Percentiles rank a stretch among this genome's conserved stretches.
Evolutionary conservation across 257 asterid genomes (phyloP).

Genomic region (Salvia miltiorrhiza): DNA sequence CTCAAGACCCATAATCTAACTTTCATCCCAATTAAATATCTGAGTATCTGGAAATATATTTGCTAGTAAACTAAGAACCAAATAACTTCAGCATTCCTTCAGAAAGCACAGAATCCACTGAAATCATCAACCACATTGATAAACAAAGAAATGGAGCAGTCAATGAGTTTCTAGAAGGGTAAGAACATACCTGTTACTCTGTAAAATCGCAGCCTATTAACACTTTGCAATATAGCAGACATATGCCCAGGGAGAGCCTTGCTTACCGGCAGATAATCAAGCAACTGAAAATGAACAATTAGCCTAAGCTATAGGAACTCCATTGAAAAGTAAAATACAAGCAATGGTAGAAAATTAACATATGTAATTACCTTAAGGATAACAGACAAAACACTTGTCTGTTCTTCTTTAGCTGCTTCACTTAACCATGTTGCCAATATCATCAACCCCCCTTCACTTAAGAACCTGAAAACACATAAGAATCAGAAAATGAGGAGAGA

Average conservation of each 20-base stretch:
- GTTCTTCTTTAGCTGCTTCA: constrained; percentile 92
- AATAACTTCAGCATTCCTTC: background rate
- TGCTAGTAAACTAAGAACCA: background rate
- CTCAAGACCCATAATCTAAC: background rate
- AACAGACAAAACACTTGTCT: constrained; percentile 66
- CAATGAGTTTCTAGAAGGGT: constrained; percentile 22
- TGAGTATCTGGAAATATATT: background rate
- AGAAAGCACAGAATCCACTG: background rate
- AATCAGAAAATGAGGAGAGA: constrained; percentile 12
- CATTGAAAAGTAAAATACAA: background rate
- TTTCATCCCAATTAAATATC: background rate
- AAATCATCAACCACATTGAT: background rate
- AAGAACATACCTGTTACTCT: constrained; percentile 82
- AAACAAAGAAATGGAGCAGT: constrained; percentile 5
- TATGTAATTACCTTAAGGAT: constrained; percentile 60
- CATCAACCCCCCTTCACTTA: constrained; percentile 81
- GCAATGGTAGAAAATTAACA: constrained; percentile 4
- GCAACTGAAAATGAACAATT: constrained; percentile 52
- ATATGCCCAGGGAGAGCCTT: constrained; percentile 86
- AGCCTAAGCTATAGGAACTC: constrained; percentile 8
- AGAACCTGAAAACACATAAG: constrained; percentile 57
- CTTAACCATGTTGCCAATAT: constrained; percentile 93
- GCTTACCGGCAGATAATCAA: constrained; percentile 79
- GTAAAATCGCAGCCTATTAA: constrained; percentile 80
- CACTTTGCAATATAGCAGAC: constrained; percentile 96